Evolutionary conservation across 148 eudicot species (phyloP).

Genomic region (Talinum fruticosum): DNA sequence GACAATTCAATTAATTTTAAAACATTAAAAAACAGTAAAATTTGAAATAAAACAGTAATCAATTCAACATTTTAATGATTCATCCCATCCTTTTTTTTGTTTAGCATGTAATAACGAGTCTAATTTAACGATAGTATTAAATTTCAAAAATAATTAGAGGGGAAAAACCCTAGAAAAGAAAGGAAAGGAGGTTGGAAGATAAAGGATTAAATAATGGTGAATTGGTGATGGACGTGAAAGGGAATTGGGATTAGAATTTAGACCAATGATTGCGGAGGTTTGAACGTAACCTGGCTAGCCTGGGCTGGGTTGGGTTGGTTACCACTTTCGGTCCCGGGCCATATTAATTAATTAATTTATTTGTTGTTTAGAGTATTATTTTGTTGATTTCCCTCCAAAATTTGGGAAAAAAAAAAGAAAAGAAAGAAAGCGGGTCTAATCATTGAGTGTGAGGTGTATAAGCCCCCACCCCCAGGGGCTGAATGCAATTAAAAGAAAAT

Average conservation of each 20-base stretch:
- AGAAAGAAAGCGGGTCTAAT: neutral
- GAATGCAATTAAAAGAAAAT: too few relatives aligned
- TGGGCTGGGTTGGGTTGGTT: neutral
- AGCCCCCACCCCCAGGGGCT: neutral
- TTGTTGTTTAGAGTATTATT: neutral
- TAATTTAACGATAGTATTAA: too few relatives aligned
- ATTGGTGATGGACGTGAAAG: neutral
- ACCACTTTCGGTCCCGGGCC: too few relatives aligned
- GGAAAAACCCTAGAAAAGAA: neutral
- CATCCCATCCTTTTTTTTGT: neutral
- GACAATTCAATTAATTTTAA: too few relatives aligned
- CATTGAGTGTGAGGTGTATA: slow-evolving; percentile 18
- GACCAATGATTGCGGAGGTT: slow-evolving; percentile 1
- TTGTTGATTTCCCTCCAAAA: slow-evolving; percentile 22
- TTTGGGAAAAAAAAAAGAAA: neutral
- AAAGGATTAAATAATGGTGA: neutral
- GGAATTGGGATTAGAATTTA: neutral
- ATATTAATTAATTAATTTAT: neutral
- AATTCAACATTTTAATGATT: too few relatives aligned
- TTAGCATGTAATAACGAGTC: too few relatives aligned
- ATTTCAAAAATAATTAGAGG: neutral
- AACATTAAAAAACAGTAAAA: too few relatives aligned
- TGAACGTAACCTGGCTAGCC: neutral
- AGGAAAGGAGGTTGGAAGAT: neutral
- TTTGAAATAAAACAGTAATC: too few relatives aligned